Conservation (phyloP, 2,329 filamentous ascomycete genomes). For the Exserohilum turcica region DNA sequence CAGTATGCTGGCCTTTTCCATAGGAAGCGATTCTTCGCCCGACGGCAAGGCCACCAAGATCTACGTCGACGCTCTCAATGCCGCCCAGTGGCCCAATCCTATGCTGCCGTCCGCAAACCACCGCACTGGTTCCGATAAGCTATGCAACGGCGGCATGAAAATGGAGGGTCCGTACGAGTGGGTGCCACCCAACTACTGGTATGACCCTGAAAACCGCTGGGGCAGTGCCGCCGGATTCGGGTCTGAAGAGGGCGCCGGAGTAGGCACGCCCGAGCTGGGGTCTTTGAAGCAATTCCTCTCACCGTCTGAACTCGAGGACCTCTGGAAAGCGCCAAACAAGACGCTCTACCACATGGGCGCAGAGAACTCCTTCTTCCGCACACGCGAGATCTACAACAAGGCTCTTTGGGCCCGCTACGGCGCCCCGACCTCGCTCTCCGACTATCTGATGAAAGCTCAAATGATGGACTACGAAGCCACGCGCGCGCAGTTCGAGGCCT, state of each 20-base stretch:
- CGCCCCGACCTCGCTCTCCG: constrained; percentile 56
- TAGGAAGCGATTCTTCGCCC: constrained; percentile 69
- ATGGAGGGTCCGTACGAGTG: constrained; percentile 71
- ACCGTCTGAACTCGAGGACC: constrained; percentile 56
- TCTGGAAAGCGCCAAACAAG: constrained; percentile 62
- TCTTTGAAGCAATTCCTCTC: constrained; percentile 62
- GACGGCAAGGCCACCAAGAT: constrained; percentile 60
- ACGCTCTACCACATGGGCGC: constrained; percentile 66
- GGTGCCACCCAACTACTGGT: constrained; percentile 70
- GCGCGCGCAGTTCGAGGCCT: constrained; percentile 64
- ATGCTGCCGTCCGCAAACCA: constrained; percentile 64
- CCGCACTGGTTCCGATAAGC: constrained; percentile 57
- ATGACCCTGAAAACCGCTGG: constrained; percentile 53
- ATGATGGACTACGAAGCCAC: constrained; percentile 69
- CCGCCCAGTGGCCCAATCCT: constrained; percentile 61
- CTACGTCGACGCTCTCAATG: constrained; percentile 58
- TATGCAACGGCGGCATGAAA: constrained; percentile 66
- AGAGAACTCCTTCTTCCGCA: constrained; percentile 60
- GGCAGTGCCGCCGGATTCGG: constrained; percentile 68
- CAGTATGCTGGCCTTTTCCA: constrained; percentile 62
- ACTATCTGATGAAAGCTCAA: constrained; percentile 65
- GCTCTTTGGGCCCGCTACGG: constrained; percentile 61
- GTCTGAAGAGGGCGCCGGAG: constrained; percentile 65
- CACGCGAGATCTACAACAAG: constrained; percentile 63
- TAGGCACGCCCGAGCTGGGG: constrained; percentile 64